Conservation (phyloP, 2,329 filamentous ascomycete genomes). For the Ophiostoma angusticollis region DNA sequence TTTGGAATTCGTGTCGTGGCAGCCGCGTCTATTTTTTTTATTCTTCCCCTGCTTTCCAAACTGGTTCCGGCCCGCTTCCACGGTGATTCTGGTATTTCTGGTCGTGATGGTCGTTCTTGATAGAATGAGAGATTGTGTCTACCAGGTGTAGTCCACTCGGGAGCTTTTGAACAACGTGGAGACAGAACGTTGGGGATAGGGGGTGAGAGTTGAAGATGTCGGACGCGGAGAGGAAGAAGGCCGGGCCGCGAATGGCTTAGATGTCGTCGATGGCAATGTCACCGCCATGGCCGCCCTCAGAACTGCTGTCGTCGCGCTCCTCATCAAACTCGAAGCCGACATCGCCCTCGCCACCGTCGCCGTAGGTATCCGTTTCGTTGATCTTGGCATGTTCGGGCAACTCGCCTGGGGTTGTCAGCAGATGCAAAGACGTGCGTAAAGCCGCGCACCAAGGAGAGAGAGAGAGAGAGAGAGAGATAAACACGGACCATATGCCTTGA, state of each 20-base stretch:
- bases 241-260: slow-evolving; percentile 39
- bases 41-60: neutral
- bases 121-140: neutral
- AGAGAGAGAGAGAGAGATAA: too few species aligned
- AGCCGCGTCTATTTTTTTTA: too few species aligned
- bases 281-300: slow-evolving; percentile 39
- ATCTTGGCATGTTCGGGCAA: slow-evolving; percentile 97
- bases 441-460: too few species aligned
- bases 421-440: neutral
- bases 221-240: too few species aligned
- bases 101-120: slow-evolving; percentile 2
- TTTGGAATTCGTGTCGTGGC: too few species aligned
- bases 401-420: slow-evolving; percentile 45
- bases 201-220: too few species aligned
- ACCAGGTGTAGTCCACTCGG: too few species aligned
- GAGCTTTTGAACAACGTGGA: too few species aligned
- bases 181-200: too few species aligned
- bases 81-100: neutral
- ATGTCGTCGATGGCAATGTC: slow-evolving; percentile 89
- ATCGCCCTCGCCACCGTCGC: slow-evolving; percentile 85
- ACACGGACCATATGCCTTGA: slow-evolving; percentile 63
- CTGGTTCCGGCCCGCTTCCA: neutral
- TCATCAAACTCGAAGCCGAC: slow-evolving; percentile 99
- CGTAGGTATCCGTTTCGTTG: slow-evolving; percentile 96
- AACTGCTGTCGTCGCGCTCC: slow-evolving; percentile 54